Conservation (phyloP, 140 eudicot genomes). For the Cichorium intybus region DNA sequence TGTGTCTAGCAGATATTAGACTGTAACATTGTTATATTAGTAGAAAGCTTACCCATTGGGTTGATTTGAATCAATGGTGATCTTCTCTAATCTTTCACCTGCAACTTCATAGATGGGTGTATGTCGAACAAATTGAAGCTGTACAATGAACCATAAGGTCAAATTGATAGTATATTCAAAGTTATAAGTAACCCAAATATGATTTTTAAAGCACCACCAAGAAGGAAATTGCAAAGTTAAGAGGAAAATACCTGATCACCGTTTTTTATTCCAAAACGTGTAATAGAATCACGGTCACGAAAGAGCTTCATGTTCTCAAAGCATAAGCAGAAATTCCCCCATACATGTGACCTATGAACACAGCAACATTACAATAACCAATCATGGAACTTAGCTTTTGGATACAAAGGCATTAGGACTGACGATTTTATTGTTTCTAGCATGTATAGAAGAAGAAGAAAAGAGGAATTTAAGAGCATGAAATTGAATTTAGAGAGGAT, state of each 20-base stretch:
- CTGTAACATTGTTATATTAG: not conserved
- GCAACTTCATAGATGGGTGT: conserved; percentile 44
- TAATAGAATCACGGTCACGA: conserved; percentile 44
- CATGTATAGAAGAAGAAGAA: not conserved
- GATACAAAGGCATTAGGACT: no score
- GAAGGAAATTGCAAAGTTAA: not conserved
- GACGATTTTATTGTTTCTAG: no score
- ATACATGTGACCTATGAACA: conserved; percentile 63
- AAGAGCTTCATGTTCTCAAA: conserved; percentile 67
- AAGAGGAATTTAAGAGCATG: no score
- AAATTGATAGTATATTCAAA: not conserved
- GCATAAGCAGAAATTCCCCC: conserved; percentile 79
- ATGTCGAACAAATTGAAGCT: conserved; percentile 77
- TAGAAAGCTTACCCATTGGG: conserved; percentile 42
- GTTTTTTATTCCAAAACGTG: conserved; percentile 52
- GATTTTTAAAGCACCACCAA: no score
- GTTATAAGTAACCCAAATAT: not conserved
- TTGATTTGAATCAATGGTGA: conserved; percentile 25
- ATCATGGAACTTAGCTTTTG: no score
- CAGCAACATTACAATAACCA: no score
- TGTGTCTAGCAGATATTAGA: not conserved
- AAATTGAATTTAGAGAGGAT: not conserved
- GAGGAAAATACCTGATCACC: conserved; percentile 65
- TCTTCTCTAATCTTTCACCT: conserved; percentile 33
- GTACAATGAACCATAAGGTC: conserved; percentile 19